A percentile compares a stretch with the other conserved stretches of the same genome.
Conservation (phyloP, 306 rosid species). For the Cucurbita argyrosperma region DNA sequence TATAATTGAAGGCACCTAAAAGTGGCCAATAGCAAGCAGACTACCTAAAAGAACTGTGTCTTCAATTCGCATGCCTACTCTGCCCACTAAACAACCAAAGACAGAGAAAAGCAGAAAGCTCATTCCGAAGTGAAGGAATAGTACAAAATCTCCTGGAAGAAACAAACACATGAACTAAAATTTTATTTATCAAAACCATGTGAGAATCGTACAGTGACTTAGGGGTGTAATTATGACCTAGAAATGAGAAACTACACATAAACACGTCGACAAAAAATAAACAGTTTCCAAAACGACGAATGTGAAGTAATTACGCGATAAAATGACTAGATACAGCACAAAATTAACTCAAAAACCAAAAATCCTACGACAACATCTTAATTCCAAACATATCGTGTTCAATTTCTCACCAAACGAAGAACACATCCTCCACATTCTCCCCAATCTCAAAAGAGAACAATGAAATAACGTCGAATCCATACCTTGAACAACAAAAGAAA, state of each 20-base stretch:
- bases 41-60: not conserved
- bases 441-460: not conserved
- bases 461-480: not conserved
- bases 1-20: not conserved
- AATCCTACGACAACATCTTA: not conserved
- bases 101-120: not conserved
- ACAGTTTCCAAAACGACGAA: not conserved
- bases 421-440: not conserved
- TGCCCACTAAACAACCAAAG: not conserved
- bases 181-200: not conserved
- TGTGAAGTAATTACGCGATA: not conserved
- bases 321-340: not conserved
- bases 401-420: not conserved
- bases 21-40: not conserved
- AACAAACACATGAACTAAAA: not conserved
- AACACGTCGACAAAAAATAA: not conserved
- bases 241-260: not conserved
- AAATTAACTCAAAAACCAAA: not conserved
- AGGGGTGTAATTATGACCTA: not conserved
- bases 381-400: not conserved
- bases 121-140: not conserved
- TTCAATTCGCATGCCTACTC: not conserved
- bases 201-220: not conserved
- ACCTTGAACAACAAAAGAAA: not conserved
- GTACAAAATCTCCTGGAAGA: not conserved